Conservation (phyloP, 139 green algal genomes). For the Chlorella sp. region DNA sequence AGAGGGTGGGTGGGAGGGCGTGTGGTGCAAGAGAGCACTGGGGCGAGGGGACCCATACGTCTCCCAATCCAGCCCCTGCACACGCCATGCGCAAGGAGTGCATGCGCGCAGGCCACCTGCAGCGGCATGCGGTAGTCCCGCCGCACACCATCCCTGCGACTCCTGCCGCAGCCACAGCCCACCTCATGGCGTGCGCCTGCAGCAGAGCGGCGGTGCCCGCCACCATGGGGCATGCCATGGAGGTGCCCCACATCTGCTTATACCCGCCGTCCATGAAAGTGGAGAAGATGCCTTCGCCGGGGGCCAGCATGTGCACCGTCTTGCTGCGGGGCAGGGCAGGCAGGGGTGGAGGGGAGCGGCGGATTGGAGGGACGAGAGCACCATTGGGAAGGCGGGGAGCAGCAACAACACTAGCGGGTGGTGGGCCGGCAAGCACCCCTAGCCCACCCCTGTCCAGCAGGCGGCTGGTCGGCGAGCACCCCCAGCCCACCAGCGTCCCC, state of each 20-base stretch:
- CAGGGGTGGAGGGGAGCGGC: background rate
- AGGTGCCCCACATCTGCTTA: slow-evolving; percentile 75
- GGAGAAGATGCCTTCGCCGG: slow-evolving; percentile 40
- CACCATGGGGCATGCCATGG: slow-evolving; percentile 86
- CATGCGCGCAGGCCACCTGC: background rate
- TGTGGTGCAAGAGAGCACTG: background rate
- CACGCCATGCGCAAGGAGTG: too few species aligned
- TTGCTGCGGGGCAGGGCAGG: background rate
- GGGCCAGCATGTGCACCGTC: slow-evolving; percentile 42
- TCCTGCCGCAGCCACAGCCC: background rate
- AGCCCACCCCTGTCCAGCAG: too few species aligned
- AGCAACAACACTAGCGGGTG: background rate
- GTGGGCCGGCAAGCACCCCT: background rate
- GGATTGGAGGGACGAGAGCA: background rate
- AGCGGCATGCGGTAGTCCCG: background rate
- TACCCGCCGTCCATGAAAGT: slow-evolving; percentile 37
- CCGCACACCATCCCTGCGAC: background rate
- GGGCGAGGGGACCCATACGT: too few species aligned
- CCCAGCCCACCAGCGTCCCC: too few species aligned
- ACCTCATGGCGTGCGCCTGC: slow-evolving; percentile 51
- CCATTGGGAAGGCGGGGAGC: background rate
- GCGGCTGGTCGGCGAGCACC: too few species aligned
- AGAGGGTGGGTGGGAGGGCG: too few species aligned
- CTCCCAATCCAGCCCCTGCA: too few species aligned
- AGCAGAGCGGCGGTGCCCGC: slow-evolving; percentile 66